Conservation (phyloP, 1,139 yeast species). For the Suhomyces taliae region DNA sequence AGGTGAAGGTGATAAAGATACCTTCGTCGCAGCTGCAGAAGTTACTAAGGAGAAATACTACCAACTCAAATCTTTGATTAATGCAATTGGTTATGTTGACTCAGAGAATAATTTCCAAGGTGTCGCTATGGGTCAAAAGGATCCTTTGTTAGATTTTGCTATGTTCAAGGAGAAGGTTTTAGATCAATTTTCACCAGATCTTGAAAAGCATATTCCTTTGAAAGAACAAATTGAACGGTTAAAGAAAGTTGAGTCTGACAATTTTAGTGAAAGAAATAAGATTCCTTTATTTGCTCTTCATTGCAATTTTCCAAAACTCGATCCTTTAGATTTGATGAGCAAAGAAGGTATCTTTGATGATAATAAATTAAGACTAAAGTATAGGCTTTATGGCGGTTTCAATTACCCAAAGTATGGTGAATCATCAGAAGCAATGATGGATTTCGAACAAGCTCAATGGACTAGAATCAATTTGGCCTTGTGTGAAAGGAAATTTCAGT, state of each 20-base stretch:
- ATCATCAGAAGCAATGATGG: constrained; percentile 14
- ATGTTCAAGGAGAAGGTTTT: constrained; percentile 16
- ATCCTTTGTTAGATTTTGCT: constrained; percentile 32
- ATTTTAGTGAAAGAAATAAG: constrained; percentile 17
- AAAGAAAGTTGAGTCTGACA: constrained; percentile 17
- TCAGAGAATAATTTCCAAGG: constrained; percentile 30
- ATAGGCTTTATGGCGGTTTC: constrained; percentile 32
- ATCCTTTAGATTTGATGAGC: constrained; percentile 28
- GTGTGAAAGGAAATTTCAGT: constrained; percentile 28
- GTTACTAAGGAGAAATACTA: constrained; percentile 48
- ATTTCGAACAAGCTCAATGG: constrained; percentile 42
- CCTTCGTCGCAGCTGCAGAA: constrained; percentile 58
- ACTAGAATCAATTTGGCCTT: constrained; percentile 26
- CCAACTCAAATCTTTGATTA: constrained; percentile 46
- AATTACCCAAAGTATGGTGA: constrained; percentile 16
- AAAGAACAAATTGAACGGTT: constrained; percentile 25
- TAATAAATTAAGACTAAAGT: constrained; percentile 26
- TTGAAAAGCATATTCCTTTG: constrained; percentile 7
- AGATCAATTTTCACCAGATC: constrained; percentile 4
- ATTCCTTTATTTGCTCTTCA: constrained; percentile 34
- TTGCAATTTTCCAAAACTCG: constrained; percentile 42
- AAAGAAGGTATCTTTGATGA: constrained; percentile 30
- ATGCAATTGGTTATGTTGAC: constrained; percentile 34
- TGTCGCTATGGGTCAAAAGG: constrained; percentile 43
- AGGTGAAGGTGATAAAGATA: constrained; percentile 72